Conservation (phyloP, 345 rosid genomes). For the Populus euphratica region DNA sequence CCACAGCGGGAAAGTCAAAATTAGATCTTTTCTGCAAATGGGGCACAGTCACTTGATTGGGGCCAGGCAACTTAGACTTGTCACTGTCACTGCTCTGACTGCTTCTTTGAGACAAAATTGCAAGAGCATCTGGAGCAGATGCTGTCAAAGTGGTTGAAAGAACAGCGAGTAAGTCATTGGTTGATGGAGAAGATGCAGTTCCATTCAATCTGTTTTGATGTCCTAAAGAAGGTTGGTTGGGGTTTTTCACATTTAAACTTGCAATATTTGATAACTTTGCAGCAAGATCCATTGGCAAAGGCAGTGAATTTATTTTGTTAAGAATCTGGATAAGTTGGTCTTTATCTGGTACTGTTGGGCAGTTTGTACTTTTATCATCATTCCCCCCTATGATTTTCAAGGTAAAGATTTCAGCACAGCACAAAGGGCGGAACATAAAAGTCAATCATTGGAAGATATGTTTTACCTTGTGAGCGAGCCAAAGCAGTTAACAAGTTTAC, state of each 20-base stretch:
- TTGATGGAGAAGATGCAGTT: slow-evolving; percentile 52
- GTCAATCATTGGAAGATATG: not conserved
- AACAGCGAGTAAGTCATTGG: slow-evolving; percentile 67
- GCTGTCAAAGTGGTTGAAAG: slow-evolving; percentile 65
- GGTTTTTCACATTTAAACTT: slow-evolving; percentile 41
- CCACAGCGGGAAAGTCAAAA: slow-evolving; percentile 42
- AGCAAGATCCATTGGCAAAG: slow-evolving; percentile 66
- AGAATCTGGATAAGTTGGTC: slow-evolving; percentile 77
- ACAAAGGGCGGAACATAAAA: not conserved
- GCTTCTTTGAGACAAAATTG: slow-evolving; percentile 54
- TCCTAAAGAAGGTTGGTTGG: slow-evolving; percentile 37
- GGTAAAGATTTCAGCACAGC: slow-evolving; percentile 13
- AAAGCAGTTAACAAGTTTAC: slow-evolving; percentile 62
- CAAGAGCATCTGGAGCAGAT: slow-evolving; percentile 57
- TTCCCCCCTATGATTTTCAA: slow-evolving; percentile 45
- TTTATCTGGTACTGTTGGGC: slow-evolving; percentile 46
- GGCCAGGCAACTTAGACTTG: slow-evolving; percentile 44
- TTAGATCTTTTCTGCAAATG: slow-evolving; percentile 39
- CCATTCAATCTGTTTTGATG: slow-evolving; percentile 43
- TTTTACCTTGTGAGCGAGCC: slow-evolving; percentile 65
- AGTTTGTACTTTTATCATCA: slow-evolving; percentile 38
- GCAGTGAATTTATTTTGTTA: slow-evolving; percentile 74
- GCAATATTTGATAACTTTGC: slow-evolving; percentile 54
- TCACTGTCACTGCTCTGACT: slow-evolving; percentile 59
- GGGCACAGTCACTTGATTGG: slow-evolving; percentile 38